A percentile compares a stretch with the other conserved stretches of the same genome.
Conservation (phyloP, 805 yeast species). For the Nakazawaea anatomiae region DNA sequence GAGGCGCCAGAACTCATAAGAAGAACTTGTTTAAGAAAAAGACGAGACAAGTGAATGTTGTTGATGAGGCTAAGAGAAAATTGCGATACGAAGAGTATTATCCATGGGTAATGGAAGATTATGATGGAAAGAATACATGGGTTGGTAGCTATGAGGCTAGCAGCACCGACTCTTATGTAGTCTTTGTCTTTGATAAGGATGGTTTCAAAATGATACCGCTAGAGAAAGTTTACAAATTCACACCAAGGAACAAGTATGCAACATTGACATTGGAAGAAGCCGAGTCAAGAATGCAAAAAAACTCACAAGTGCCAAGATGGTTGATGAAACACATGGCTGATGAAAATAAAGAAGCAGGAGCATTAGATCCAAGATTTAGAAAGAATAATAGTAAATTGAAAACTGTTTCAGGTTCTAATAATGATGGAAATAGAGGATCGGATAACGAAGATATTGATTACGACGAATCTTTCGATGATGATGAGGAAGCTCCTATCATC, state of each 20-base stretch:
- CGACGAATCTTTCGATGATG: constrained; percentile 97
- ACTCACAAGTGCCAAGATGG: constrained; percentile 82
- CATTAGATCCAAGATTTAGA: constrained; percentile 44
- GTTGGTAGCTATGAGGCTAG: constrained; percentile 92
- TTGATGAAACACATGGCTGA: constrained; percentile 84
- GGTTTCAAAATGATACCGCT: constrained; percentile 94
- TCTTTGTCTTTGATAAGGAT: constrained; percentile 77
- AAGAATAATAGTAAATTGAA: constrained; percentile 24
- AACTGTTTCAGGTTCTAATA: constrained; percentile 36
- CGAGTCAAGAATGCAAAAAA: constrained; percentile 86
- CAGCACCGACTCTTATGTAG: constrained; percentile 74
- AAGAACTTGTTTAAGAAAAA: constrained; percentile 62
- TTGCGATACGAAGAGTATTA: constrained; percentile 92
- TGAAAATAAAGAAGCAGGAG: constrained; percentile 49
- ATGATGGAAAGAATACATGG: constrained; percentile 89
- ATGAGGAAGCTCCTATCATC: constrained; percentile 96
- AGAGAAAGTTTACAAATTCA: constrained; percentile 88
- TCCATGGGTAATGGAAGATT: constrained; percentile 98
- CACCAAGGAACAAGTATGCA: constrained; percentile 89
- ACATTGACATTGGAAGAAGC: constrained; percentile 95
- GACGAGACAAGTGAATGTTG: constrained; percentile 75
- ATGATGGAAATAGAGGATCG: constrained; percentile 43
- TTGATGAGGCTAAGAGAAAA: constrained; percentile 78
- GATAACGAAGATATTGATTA: constrained; percentile 91
- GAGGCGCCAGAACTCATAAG: constrained; percentile 70